phyloP scores from a whole-genome alignment of 805 yeast species.

The Zygosaccharomyces bisporus region DNA sequence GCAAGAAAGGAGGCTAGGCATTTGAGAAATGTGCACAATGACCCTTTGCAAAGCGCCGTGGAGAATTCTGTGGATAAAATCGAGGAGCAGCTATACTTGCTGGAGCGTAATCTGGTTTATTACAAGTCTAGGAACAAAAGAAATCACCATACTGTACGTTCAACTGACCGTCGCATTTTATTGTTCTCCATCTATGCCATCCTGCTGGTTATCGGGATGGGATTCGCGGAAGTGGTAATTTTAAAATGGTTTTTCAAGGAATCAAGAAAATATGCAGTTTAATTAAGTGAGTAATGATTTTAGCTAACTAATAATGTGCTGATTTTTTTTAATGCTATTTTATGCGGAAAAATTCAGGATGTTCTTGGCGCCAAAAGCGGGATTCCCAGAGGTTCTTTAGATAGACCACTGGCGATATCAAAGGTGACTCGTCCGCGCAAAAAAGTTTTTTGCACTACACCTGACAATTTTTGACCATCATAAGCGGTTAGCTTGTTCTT shows the following conservation, averaged over 20 bases:
- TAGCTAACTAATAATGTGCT: not conserved
- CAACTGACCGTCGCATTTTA: slow-evolving; percentile 60
- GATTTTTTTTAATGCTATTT: not conserved
- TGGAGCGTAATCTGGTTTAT: slow-evolving; percentile 64
- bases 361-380: slow-evolving; percentile 58
- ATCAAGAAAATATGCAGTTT: slow-evolving; percentile 63
- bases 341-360: slow-evolving; percentile 8
- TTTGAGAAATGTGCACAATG: slow-evolving; percentile 18
- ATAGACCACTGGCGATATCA: slow-evolving; percentile 51
- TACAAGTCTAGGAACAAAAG: slow-evolving; percentile 88
- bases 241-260: slow-evolving; percentile 71
- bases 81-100: slow-evolving; percentile 54
- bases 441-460: slow-evolving; percentile 75
- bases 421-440: slow-evolving; percentile 73
- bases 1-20: slow-evolving; percentile 20
- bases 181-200: slow-evolving; percentile 66
- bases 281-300: slow-evolving; percentile 11
- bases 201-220: slow-evolving; percentile 63
- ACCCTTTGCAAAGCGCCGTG: slow-evolving; percentile 26
- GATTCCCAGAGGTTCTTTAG: slow-evolving; percentile 54
- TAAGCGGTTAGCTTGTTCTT: slow-evolving; percentile 89
- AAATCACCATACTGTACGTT: slow-evolving; percentile 73
- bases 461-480: slow-evolving; percentile 62
- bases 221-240: slow-evolving; percentile 60
- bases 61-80: slow-evolving; percentile 49